Conservation (phyloP, 2,329 filamentous ascomycete species). For the Akanthomyces uredinophilus region DNA sequence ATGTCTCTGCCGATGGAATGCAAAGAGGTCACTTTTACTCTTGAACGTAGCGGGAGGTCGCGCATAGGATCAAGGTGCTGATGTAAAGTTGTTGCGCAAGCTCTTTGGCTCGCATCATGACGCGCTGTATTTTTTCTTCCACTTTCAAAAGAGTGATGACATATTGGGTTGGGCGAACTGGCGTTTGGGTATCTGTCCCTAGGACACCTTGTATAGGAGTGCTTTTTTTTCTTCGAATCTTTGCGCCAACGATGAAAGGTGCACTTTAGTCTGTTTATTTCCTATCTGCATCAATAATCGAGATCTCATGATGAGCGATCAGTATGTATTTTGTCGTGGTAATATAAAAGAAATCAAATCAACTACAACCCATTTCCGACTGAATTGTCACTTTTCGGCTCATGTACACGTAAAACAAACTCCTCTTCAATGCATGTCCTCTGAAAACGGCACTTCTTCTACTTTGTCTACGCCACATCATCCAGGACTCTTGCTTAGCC, state of each 20-base stretch:
- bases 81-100: background rate
- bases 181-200: slow-evolving; percentile 3
- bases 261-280: background rate
- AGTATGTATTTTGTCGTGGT: background rate
- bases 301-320: background rate
- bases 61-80: background rate
- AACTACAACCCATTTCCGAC: background rate
- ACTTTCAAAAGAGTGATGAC: slow-evolving; percentile 1
- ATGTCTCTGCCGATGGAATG: slow-evolving; percentile 50
- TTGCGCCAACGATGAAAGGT: background rate
- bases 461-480: background rate
- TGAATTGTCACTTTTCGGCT: background rate
- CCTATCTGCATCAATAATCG: slow-evolving; percentile 1
- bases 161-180: slow-evolving; percentile 2
- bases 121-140: slow-evolving; percentile 1
- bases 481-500: slow-evolving; percentile 39
- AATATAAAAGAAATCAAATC: background rate
- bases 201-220: background rate
- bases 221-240: background rate
- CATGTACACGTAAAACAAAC: slow-evolving; percentile 5
- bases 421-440: slow-evolving; percentile 3
- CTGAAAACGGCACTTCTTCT: background rate
- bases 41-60: slow-evolving; percentile 22
- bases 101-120: background rate
- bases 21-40: slow-evolving; percentile 56